Base-by-base conservation (phyloP, 805 yeast genomes). In the Danielia oregonensis region DNA sequence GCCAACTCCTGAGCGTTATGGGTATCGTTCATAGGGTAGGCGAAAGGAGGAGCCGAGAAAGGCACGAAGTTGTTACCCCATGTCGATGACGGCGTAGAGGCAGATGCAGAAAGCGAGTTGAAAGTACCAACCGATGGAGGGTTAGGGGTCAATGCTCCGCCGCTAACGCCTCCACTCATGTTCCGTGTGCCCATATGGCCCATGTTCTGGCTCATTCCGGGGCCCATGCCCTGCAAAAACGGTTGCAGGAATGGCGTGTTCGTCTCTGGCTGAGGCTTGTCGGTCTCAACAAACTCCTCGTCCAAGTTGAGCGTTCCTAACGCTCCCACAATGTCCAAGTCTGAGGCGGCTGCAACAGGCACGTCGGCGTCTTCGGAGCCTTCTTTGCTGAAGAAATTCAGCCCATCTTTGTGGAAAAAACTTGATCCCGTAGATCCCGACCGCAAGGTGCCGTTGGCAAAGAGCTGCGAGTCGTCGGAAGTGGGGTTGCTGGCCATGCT, bases 251-350 rank as follows among this genome's bases (percentile, higher is more conserved):
- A 10, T 1, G 25, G 25, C 8, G 24, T 21, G 16, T 11, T 13
- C 26, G 6, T 5, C 9, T 11, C 17, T 13, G 14, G n/a, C 19
- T 15, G 13, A n/a, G n/a, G n/a, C n/a, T 22, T 30, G 28, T 17
- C 29, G 23, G n/a, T 21, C 16, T 29, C 29, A 9, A 27, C 40
- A 38, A 57, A 46, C 22, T 70, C 67, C n/a, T 58, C 69, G 33
- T 63, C 75, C 36, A 74, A 57, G 48, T 70, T 65, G 29, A 74
- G 56, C 26, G 67, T 65, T 30, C 66, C 68, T 26, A 73, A 52
- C 14, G 76, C 76, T 11, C 73, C 72, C 17, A 68, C 73, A 28
- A 73, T 63, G 40, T 72, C 77, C 48, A 66, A 55, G 17, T 56
- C 61, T 12, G 37, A 30, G 16, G 42, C 24, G 12, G 34, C 37